Base-by-base conservation (phyloP, 805 yeast genomes). In the Myxozyma neotropica region DNA sequence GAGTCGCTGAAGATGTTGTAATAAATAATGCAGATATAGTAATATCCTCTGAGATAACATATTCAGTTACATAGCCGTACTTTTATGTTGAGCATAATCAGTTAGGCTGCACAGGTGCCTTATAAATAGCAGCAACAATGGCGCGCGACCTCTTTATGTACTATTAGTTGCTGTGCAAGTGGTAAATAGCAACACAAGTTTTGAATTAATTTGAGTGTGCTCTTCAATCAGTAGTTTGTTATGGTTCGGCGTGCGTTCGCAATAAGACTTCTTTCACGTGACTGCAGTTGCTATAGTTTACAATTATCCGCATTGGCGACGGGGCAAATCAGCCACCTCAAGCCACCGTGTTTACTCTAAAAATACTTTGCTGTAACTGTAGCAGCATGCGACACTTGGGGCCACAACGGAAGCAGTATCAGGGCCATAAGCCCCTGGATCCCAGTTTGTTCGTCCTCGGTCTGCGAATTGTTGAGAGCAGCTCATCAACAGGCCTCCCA, bases 1-100 rank as follows among this genome's bases (percentile, higher is more conserved):
- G 63, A 61, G 38, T 61, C 65, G 2, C 24, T 48, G 43, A 48
- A 48, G 43, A 48, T 48, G 53, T n/a, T 38, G 42, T 38, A 38
- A 15, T 17, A 7, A 38, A 17, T 7, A 5, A 10, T 38, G 8
- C 5, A 3, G 3, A 35, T 35, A n/a, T 13, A 35, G 5, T 3
- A 2, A 35, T n/a, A 35, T 35, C 2, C 38, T 3, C n/a, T n/a
- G 4, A 35, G n/a, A 35, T 13, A 13, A 35, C n/a, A 13, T 4
- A 35, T 2, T 4, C n/a, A n/a, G 38, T 35, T n/a, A 35, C 38
- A 35, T 35, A n/a, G n/a, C n/a, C 38, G 5, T 2, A 35, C 2
- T 2, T 35, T 35, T 35, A 35, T 35, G n/a, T n/a, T n/a, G n/a
- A n/a, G n/a, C n/a, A n/a, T n/a, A n/a, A n/a, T n/a, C n/a, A n/a